Conservation (phyloP, 2,329 filamentous ascomycete genomes). For the Gyromitra esculenta region DNA sequence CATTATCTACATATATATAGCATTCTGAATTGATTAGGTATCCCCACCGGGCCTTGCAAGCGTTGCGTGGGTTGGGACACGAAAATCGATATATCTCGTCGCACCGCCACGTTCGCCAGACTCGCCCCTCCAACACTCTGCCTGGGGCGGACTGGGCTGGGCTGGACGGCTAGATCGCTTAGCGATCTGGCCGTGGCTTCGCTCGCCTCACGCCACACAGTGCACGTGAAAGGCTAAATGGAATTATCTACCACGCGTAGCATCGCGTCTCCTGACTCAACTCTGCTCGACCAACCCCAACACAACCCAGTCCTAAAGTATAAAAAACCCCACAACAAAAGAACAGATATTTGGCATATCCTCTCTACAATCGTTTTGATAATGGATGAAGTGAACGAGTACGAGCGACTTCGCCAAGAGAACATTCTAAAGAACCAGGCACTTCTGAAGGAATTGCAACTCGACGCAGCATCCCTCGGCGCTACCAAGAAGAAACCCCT, state of each 20-base stretch:
- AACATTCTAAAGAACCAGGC: constrained; percentile 59
- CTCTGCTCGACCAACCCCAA: background rate
- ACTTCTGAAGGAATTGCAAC: constrained; percentile 58
- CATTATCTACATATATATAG: too few species aligned
- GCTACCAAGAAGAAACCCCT: constrained; percentile 35
- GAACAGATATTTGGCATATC: background rate
- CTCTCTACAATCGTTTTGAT: background rate
- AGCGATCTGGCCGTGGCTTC: too few species aligned
- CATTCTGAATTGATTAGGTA: too few species aligned
- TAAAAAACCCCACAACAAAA: background rate
- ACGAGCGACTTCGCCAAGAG: constrained; percentile 58
- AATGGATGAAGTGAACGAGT: constrained; percentile 55
- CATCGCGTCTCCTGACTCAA: background rate
- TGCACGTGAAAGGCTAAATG: background rate
- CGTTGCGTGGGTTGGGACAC: too few species aligned
- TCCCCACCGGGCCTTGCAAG: too few species aligned
- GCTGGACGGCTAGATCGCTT: too few species aligned
- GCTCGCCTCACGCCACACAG: background rate
- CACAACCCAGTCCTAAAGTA: too few species aligned
- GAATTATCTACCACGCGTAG: background rate
- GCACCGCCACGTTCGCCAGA: too few species aligned
- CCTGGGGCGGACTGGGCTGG: too few species aligned
- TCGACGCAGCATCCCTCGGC: constrained; percentile 55
- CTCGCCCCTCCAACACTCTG: too few species aligned
- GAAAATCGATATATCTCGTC: too few species aligned